These are phyloP conservation scores for Limnomonas spitsbergensis DNA, from an alignment of 139 green algal genomes.

Conservation along the genomic window DNA sequence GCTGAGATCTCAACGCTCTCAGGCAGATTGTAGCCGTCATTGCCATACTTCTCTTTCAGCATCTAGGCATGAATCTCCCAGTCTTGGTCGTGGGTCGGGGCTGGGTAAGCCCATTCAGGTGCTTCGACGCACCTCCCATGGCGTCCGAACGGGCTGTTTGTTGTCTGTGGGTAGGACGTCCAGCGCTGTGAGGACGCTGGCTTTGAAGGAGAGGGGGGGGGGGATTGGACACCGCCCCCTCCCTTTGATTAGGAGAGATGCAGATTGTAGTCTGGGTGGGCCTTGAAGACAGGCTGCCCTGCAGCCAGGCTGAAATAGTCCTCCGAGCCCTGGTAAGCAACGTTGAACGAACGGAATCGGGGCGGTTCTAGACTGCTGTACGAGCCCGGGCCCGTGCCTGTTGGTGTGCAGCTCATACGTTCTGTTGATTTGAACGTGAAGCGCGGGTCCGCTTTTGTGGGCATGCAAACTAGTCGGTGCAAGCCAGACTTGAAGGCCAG, in stretches of 20 bases:
- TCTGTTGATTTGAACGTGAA: not conserved
- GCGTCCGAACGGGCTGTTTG: too few relatives aligned
- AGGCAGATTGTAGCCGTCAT: not conserved
- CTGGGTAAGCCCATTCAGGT: too few relatives aligned
- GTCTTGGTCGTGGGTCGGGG: not conserved
- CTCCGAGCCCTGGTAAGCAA: not conserved
- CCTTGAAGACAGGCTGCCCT: not conserved
- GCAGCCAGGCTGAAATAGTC: not conserved
- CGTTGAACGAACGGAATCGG: not conserved
- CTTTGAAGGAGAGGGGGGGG: not conserved
- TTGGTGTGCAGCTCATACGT: not conserved
- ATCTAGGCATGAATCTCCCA: not conserved
- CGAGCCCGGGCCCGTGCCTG: too few relatives aligned
- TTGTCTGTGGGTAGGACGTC: not conserved
- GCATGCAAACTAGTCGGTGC: not conserved
- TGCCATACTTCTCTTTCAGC: not conserved
- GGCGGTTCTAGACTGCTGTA: not conserved
- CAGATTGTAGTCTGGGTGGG: not conserved
- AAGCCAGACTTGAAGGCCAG: not conserved
- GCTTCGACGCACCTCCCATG: too few relatives aligned
- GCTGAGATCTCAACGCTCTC: not conserved
- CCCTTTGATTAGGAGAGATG: not conserved
- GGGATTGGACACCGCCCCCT: too few relatives aligned
- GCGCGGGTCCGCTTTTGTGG: not conserved
- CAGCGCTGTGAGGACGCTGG: not conserved